Evolutionary conservation across 371 early-diverging fungal genomes (phyloP), one percentile per base, ranked within the genome.

Genomic region (Massospora cicadina): DNA sequence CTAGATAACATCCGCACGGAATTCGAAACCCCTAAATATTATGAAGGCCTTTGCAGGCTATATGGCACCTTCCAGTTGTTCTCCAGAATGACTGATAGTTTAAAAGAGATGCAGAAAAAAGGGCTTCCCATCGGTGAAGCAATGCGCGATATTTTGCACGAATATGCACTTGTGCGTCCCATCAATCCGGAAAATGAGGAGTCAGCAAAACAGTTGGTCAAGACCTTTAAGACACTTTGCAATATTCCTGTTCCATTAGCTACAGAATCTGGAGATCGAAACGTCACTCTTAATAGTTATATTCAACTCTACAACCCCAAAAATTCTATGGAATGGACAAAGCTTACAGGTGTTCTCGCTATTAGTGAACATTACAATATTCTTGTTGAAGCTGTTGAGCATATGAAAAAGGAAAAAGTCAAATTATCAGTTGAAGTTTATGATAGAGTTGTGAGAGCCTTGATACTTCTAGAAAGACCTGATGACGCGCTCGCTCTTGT

Each of bases 51-150:
- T 12, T 28, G 27, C 10, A 24, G 60, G 10, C 31, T 60, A 21
- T 60, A 60, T 31, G 60, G 23, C 21, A 60, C 27, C 31, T 60
- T 60, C 31, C 60, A 60, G 31, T 23, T 60, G 30, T 60, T 60
- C 23, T 21, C 25, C 27, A 31, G 31, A 24, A 60, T 60, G 60
- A 30, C 26, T 17, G 28, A 24, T 10, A 28, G 60, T 26, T 10
- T 60, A 10, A 60, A 60, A 60, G 60, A 60, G 30, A 60, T 60
- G 24, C 2, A 12, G 3, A 31, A 60, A 27, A 60, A 60, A 31
- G 21, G 12, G 5, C 32, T 60, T 13, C 60, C 60, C 7, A 28
- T 60, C 31, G 32, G 30, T 30, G 21, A 28, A 21, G 10, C 26
- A 2, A 60, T 60, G 60, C 26, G 30, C 10, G 30, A 1, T 26